A percentile compares a stretch with the other conserved stretches of the same genome.
phyloP scores from a whole-genome alignment of 495 filamentous ascomycete genomes.

The Diplogelasinospora grovesii region DNA sequence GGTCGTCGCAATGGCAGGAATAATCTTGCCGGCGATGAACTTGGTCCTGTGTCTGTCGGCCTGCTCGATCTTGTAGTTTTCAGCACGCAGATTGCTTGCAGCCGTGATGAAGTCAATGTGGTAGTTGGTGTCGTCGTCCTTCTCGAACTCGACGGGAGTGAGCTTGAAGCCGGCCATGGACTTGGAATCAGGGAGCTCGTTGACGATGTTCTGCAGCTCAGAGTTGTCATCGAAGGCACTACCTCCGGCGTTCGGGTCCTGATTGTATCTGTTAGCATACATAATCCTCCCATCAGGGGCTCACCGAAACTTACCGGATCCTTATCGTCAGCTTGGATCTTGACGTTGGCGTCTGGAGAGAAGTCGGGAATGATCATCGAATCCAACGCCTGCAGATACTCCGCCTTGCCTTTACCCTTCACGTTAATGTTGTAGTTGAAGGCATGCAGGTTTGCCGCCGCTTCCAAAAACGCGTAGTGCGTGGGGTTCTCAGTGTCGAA shows the following conservation, averaged over 20 bases:
- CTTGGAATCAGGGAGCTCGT: conserved; percentile 67
- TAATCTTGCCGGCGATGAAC: conserved; percentile 99
- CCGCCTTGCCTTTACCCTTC: conserved; percentile 58
- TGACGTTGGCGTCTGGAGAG: conserved; percentile 81
- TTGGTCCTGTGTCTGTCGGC: conserved; percentile 97
- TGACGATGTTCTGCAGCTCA: conserved; percentile 62
- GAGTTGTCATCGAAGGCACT: conserved; percentile 59
- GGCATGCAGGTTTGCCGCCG: conserved; percentile 86
- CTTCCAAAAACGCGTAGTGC: conserved; percentile 79
- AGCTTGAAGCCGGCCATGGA: conserved; percentile 80
- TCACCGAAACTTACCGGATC: conserved; percentile 56
- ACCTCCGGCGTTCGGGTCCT: conserved; percentile 74
- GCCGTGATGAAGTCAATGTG: conserved; percentile 99
- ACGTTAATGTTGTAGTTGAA: conserved; percentile 96
- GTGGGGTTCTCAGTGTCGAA: conserved; percentile 80
- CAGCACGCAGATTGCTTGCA: conserved; percentile 90
- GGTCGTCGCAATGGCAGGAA: conserved; percentile 96
- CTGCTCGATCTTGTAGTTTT: conserved; percentile 92
- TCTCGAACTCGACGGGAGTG: conserved; percentile 93
- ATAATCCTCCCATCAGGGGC: not conserved
- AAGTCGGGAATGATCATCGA: conserved; percentile 97
- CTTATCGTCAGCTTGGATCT: conserved; percentile 93
- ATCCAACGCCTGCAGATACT: conserved; percentile 72
- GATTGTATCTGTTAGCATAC: conserved; percentile 9
- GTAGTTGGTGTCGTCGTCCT: conserved; percentile 96